Base-by-base conservation (phyloP, 139 green algal species). In the Axilococcus clingmanii region DNA sequence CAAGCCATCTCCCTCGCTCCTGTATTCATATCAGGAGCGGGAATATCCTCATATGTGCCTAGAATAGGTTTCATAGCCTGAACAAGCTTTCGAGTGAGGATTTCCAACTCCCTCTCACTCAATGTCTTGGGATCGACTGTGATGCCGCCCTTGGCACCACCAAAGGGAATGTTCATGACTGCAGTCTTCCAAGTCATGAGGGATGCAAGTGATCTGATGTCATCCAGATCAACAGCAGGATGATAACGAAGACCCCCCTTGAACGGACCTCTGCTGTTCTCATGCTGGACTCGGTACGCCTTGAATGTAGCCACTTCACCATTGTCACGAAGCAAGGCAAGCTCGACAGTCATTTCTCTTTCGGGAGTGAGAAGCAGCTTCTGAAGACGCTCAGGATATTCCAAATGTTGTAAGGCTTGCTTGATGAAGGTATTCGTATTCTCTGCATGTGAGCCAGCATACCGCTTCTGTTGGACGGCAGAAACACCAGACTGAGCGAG, bases 141-240 rank as follows among this genome's bases (percentile, higher is more conserved):
- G 22, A 93, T 63, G 34, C 82, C 84, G 7, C 76, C 83, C 71
- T 95, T 95, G 47, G 85, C 87, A 5, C 89, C 89, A 4, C 89
- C 89, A 78, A 94, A 97, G 3, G 89, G 89, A 14, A 97, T 81
- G 60, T 96, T 83, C 78, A 96, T 80, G 7, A 95, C 66, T 2
- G 89, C 89, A 2, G 90, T 94, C 66, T 97, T 97, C 85, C 84
- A 96, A 0, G 87, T 96, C 83, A 94, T 96, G n/a, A 96, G 72
- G 3, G 52, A 74, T 9, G 72, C 72, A 52, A 86, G 72, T 36
- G 64, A 78, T 32, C 78, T 57, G 28, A 86, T 74, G 51, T 90
- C 76, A 37, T 81, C 79, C 28, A 94, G 60, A 62, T 82, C 74
- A n/a, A 84, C 82, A 17, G 86, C 38, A 3, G 79, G 75, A 47